phyloP scores from a whole-genome alignment of 768 basidiomycete genomes.

The Boletus insuetus region DNA sequence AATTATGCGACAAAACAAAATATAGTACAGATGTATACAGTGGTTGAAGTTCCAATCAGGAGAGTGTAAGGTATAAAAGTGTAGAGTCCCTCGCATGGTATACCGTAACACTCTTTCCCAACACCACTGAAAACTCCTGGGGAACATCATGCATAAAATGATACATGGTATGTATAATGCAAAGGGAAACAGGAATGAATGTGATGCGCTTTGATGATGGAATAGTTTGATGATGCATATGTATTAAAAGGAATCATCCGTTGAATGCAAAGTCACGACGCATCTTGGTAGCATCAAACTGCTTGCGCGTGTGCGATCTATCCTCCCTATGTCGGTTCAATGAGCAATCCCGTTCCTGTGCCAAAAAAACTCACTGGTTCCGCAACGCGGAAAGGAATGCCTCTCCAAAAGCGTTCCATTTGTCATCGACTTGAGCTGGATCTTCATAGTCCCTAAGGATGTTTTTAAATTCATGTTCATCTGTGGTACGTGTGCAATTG shows the following conservation, averaged over 20 bases:
- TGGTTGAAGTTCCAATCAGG: too few species aligned
- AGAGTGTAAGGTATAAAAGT: too few species aligned
- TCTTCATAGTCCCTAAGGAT: slow-evolving; percentile 22
- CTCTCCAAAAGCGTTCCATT: slow-evolving; percentile 20
- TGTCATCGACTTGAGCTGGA: slow-evolving; percentile 7
- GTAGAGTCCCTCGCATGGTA: too few species aligned
- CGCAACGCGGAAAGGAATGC: slow-evolving; percentile 19
- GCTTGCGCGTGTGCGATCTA: neutral
- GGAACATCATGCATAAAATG: neutral
- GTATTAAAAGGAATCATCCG: slow-evolving; percentile 10
- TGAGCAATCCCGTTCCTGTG: neutral
- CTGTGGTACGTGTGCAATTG: slow-evolving; percentile 4
- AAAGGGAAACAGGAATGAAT: neutral
- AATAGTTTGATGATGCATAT: neutral
- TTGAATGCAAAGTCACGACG: slow-evolving; percentile 34
- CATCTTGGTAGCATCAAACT: slow-evolving; percentile 26
- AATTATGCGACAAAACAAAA: too few species aligned
- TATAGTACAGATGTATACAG: too few species aligned
- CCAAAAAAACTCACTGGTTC: slow-evolving; percentile 13
- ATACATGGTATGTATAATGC: slow-evolving; percentile 10
- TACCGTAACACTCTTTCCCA: too few species aligned
- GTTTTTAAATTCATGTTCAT: slow-evolving; percentile 6
- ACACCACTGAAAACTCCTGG: too few species aligned
- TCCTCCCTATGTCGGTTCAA: neutral
- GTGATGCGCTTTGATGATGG: neutral